A percentile compares a stretch with the other conserved stretches of the same genome.
phyloP scores from a whole-genome alignment of 169 alveolate species.

The Eimeria zaria region DNA sequence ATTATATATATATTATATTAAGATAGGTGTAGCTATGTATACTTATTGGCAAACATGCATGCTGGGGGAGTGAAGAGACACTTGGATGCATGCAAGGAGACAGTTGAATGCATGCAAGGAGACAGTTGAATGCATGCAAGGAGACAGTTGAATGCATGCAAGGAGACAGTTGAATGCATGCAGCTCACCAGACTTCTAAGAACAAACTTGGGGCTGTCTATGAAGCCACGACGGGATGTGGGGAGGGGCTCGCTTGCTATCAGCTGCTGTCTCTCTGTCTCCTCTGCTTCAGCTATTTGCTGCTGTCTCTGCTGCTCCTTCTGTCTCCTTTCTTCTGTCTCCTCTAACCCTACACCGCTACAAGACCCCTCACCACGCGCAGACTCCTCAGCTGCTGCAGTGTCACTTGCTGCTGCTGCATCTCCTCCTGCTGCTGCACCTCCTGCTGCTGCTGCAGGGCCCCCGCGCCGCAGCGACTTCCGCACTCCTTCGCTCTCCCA shows the following conservation, averaged over 20 bases:
- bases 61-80: too few relatives aligned
- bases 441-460: constrained; percentile 30
- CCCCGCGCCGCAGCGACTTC: constrained; percentile 38
- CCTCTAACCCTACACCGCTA: background rate
- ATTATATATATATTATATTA: too few relatives aligned
- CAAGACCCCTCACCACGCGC: background rate
- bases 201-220: constrained; percentile 41
- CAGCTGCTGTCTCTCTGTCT: constrained; percentile 17
- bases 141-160: background rate
- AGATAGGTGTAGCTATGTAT: too few relatives aligned
- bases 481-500: constrained; percentile 42
- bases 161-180: too few relatives aligned
- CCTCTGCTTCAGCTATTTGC: constrained; percentile 42
- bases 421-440: constrained; percentile 18
- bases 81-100: too few relatives aligned
- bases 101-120: too few relatives aligned
- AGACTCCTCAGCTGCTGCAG: background rate
- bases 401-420: too few relatives aligned
- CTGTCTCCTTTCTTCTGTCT: background rate
- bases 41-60: too few relatives aligned
- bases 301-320: constrained; percentile 4
- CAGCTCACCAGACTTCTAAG: background rate
- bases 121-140: background rate
- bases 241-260: constrained; percentile 63
- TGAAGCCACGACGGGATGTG: constrained; percentile 29